Evolutionary conservation across 2,329 filamentous ascomycete genomes (phyloP).

Genomic region (Penicillium sp.): DNA sequence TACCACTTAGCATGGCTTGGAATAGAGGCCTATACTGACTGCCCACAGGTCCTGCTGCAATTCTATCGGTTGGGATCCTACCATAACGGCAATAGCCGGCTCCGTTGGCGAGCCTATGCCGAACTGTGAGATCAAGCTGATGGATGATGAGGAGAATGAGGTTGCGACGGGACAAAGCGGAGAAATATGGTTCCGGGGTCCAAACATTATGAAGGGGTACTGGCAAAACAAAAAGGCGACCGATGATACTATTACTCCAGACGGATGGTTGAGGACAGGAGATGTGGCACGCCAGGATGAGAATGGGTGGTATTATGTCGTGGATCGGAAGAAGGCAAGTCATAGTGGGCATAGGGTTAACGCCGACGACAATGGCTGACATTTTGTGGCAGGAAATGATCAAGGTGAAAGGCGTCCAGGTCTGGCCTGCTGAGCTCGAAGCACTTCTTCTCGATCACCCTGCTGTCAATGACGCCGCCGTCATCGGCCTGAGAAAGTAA

Average conservation of each 20-base stretch:
- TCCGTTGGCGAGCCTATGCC: conserved; percentile 4
- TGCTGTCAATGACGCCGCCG: not conserved
- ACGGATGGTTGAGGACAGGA: conserved; percentile 2
- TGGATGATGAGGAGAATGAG: conserved; percentile 1
- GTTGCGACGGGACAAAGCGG: not conserved
- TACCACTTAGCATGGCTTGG: not conserved
- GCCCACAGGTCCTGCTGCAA: not conserved
- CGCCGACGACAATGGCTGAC: not conserved
- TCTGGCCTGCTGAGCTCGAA: conserved; percentile 5
- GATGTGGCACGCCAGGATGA: conserved; percentile 1
- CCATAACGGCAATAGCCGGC: not conserved
- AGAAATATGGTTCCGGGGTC: conserved; percentile 1
- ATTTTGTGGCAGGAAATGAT: not conserved
- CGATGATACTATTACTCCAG: not conserved
- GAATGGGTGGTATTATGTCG: not conserved
- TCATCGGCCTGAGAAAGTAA: not conserved
- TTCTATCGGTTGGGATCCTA: conserved; percentile 1
- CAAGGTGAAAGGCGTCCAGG: conserved; percentile 4
- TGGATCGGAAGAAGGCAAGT: conserved; percentile 1
- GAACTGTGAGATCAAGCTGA: not conserved
- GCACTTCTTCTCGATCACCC: conserved; percentile 2
- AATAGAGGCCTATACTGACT: not conserved
- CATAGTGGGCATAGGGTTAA: not conserved
- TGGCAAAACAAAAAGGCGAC: conserved; percentile 2
- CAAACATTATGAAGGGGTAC: conserved; percentile 1